Evolutionary conservation across 805 yeast genomes (phyloP), one percentile per base, ranked within the genome.

Genomic region (Nakazawaea ernobii): DNA sequence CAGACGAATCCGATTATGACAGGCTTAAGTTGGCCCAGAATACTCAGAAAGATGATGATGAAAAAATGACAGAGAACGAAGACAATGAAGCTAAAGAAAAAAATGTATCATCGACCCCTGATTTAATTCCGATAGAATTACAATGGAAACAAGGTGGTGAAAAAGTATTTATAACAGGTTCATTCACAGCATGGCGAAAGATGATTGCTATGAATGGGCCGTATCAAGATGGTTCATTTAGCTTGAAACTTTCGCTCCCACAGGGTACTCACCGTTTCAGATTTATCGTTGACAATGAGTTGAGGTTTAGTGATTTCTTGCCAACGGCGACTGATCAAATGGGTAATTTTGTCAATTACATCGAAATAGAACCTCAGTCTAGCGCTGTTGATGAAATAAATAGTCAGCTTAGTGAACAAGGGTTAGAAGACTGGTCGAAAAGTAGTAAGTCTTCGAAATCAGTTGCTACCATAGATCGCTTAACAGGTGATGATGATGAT

Each of bases 311-410:
- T 35, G 95, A 90, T 63, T 82, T 76, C 55, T 74, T 91, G 55
- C 96, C 96, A n/a, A 90, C 96, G 1, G 98, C 98, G 6, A 91
- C 98, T 0, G 97, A 92, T 66, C 95, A 91, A 53, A 85, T 90
- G 82, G 98, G 98, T 42, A 91, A 91, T 61, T 86, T 91, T 58
- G 96, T 92, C 43, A 91, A 91, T 66, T 91, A 91, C 65, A 75
- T 91, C 47, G 96, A 89, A 63, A 85, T 88, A 26, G 58, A 59
- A 11, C 66, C 71, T 30, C 49, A 50, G 20, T 35, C 45, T 15
- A 30, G 43, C 5, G 36, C 37, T 32, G 63, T 60, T 15, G 56
- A 58, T 8, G 45, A 48, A 26, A 29, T 55, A 35, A 46, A 53
- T 27, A 42, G 49, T 8, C 53, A 48, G 14, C 41, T 49, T 28